Evolutionary conservation across 768 basidiomycete genomes (phyloP).

Genomic region (Kwoniella bestiolae): DNA sequence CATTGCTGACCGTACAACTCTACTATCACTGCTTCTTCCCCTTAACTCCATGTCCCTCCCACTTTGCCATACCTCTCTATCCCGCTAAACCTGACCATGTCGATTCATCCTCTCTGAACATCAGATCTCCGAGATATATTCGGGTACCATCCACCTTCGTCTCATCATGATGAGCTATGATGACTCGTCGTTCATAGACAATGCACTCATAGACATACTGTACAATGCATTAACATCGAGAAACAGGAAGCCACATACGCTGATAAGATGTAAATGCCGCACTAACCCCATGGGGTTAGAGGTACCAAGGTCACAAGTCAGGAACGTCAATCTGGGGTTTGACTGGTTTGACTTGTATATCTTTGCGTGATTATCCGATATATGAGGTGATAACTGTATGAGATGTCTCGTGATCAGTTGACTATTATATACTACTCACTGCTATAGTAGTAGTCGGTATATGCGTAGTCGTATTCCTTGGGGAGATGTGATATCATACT

Average conservation of each 20-base stretch:
- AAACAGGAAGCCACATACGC: conserved; percentile 1
- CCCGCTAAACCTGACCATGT: conserved; percentile 9
- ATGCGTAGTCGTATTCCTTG: neutral
- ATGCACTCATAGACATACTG: conserved; percentile 3
- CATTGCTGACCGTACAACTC: neutral
- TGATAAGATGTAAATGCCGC: neutral
- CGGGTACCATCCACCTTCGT: conserved; percentile 6
- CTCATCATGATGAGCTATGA: conserved; percentile 23
- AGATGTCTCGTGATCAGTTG: neutral
- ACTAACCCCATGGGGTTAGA: conserved; percentile 5
- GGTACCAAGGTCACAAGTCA: neutral
- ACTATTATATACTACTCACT: too few species aligned
- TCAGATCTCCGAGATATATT: conserved; percentile 27
- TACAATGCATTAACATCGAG: conserved; percentile 4
- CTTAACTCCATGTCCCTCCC: neutral
- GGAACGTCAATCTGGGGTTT: conserved; percentile 9
- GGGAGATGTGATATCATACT: neutral
- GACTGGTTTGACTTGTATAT: neutral
- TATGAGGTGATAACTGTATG: neutral
- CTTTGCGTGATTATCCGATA: too few species aligned
- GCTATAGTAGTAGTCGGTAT: too few species aligned
- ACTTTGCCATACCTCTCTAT: neutral
- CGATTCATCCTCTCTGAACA: neutral
- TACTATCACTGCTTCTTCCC: neutral
- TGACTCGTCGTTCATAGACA: neutral